Evolutionary conservation across 148 eudicot genomes (phyloP).

Genomic region (Diospyros lotus): DNA sequence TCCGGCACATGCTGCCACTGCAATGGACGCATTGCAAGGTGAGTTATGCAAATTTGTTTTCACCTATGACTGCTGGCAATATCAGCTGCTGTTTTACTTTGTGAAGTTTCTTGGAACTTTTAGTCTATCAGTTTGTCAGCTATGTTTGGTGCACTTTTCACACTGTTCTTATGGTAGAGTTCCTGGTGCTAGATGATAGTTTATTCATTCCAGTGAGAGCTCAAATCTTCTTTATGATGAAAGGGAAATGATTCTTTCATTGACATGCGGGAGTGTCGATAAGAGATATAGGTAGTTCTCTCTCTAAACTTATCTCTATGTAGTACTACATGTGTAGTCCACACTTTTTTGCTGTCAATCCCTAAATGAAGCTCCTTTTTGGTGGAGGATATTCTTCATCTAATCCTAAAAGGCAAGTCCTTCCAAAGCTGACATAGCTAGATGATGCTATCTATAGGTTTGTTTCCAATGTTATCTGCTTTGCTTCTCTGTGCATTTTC

Average conservation of each 20-base stretch:
- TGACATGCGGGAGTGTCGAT: neutral
- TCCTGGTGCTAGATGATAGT: neutral
- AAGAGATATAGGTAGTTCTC: neutral
- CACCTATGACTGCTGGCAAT: neutral
- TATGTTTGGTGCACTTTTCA: no score
- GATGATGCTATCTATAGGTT: no score
- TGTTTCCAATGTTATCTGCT: no score
- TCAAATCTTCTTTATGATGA: neutral
- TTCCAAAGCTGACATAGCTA: neutral
- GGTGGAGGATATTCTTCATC: neutral
- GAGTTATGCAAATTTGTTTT: neutral
- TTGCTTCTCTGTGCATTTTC: no score
- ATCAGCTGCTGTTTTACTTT: neutral
- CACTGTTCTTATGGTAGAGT: neutral
- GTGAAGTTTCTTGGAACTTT: neutral
- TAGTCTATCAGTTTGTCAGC: neutral
- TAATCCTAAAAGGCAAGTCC: neutral
- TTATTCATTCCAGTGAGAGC: neutral
- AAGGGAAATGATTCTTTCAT: neutral
- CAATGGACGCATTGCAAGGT: slow-evolving; percentile 61
- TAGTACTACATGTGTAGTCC: no score
- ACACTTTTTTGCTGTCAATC: no score
- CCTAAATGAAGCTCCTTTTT: neutral
- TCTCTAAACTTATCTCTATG: no score
- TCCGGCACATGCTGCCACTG: slow-evolving; percentile 63